phyloP scores from a whole-genome alignment of 441 rosid genomes.

The Populus hybrid region DNA sequence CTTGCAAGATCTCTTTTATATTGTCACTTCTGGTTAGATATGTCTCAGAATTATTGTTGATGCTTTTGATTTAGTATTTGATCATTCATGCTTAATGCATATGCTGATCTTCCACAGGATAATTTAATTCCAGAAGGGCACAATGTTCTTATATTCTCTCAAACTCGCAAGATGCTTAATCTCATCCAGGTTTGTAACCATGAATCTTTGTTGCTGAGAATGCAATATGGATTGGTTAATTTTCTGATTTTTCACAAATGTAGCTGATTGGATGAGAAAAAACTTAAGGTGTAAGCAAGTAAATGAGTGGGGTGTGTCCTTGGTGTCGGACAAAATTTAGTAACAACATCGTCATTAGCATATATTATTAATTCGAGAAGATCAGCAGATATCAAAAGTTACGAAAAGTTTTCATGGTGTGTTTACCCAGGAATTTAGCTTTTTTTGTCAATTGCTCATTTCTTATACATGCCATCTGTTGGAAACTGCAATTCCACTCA shows the following conservation, averaged over 20 bases:
- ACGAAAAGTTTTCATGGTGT: too few relatives aligned
- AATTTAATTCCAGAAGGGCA: conserved; percentile 83
- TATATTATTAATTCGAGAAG: not conserved
- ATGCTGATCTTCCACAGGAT: conserved; percentile 41
- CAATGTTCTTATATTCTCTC: conserved; percentile 90
- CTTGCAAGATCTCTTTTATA: conserved; percentile 91
- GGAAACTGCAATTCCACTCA: not conserved
- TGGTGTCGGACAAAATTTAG: not conserved
- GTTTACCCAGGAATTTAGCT: not conserved
- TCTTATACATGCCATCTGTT: not conserved
- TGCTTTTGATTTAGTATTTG: conserved; percentile 12
- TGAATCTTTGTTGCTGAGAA: not conserved
- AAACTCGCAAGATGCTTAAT: conserved; percentile 96
- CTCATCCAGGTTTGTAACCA: conserved; percentile 72
- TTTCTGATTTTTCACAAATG: not conserved
- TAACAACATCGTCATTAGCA: not conserved
- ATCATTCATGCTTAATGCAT: conserved; percentile 14
- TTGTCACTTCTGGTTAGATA: conserved; percentile 72
- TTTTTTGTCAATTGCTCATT: not conserved
- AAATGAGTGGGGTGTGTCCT: not conserved
- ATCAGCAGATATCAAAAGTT: not conserved
- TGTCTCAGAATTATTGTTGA: not conserved
- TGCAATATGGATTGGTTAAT: not conserved
- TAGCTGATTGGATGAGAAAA: not conserved
- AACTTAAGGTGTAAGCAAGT: not conserved